These are phyloP conservation scores for Graphiopsis chlorocephala DNA, from an alignment of 2,329 filamentous ascomycete genomes.

Conservation along the genomic window DNA sequence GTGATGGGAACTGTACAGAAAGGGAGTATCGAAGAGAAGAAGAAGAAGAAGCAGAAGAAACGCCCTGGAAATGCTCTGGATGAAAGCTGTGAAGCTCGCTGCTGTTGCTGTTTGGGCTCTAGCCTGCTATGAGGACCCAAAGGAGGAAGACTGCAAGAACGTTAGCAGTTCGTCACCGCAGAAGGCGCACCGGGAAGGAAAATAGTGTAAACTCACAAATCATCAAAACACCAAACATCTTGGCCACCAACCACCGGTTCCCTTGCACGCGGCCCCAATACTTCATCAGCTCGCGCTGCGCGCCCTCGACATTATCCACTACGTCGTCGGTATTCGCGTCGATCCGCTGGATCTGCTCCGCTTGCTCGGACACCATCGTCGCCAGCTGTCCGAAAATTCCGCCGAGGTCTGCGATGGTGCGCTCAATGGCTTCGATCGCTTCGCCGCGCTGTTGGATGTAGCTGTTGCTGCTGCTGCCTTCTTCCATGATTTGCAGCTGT, in stretches of 20 bases:
- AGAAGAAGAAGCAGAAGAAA: background rate
- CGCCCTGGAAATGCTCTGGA: background rate
- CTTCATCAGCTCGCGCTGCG: conserved; percentile 90
- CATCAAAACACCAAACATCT: conserved; percentile 87
- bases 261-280: conserved; percentile 94
- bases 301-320: conserved; percentile 96
- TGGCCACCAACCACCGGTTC: conserved; percentile 89
- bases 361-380: conserved; percentile 95
- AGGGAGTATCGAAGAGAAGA: background rate
- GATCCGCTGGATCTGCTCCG: conserved; percentile 95
- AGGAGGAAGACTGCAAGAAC: conserved; percentile 30
- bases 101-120: background rate
- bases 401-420: conserved; percentile 89
- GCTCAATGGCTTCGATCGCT: conserved; percentile 94
- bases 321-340: conserved; percentile 98
- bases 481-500: conserved; percentile 83
- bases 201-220: conserved; percentile 51
- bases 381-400: conserved; percentile 92
- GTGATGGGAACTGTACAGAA: background rate
- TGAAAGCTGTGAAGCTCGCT: background rate
- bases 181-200: background rate
- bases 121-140: conserved; percentile 24
- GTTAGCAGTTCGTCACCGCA: background rate
- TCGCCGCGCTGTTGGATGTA: conserved; percentile 94
- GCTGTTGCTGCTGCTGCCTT: conserved; percentile 77